phyloP scores from a whole-genome alignment of 1,284 basidiomycete genomes.

The Filobasidium uniguttulatum region DNA sequence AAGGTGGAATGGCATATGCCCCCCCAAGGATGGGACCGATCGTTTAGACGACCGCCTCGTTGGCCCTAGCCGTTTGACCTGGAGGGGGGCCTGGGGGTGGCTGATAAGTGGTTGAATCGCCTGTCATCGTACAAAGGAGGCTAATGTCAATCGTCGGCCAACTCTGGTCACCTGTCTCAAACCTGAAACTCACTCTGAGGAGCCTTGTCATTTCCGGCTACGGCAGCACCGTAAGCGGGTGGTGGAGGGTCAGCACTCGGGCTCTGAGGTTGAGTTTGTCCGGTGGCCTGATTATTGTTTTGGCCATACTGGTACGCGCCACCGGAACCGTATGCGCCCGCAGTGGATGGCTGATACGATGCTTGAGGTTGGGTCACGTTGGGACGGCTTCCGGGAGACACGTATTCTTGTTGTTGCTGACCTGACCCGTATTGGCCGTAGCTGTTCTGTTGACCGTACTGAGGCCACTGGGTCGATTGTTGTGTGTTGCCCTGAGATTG shows the following conservation, averaged over 20 bases:
- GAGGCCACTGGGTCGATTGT: conserved; percentile 7
- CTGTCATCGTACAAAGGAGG: neutral
- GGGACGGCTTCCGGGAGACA: conserved; percentile 16
- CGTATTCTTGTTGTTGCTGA: conserved; percentile 15
- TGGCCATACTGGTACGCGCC: neutral
- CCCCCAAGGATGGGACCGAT: too few species aligned
- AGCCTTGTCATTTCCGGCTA: too few species aligned
- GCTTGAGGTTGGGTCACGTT: conserved; percentile 19
- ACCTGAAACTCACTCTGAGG: conserved; percentile 8
- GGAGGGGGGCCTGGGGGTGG: conserved; percentile 10
- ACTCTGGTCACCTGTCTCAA: neutral
- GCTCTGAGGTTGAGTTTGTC: neutral
- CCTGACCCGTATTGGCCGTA: too few species aligned
- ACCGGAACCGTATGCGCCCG: conserved; percentile 21
- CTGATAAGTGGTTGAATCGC: conserved; percentile 8
- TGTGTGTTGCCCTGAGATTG: conserved; percentile 18
- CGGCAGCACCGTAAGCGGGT: conserved; percentile 27
- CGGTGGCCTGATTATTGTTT: conserved; percentile 13
- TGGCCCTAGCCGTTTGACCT: neutral
- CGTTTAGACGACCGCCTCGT: conserved; percentile 4
- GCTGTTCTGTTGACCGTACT: neutral
- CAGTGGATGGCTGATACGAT: conserved; percentile 29
- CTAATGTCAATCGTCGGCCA: neutral
- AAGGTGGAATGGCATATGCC: too few species aligned
- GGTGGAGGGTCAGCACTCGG: conserved; percentile 17